A percentile compares a stretch with the other conserved stretches of the same genome.
Evolutionary conservation across 805 yeast species (phyloP).

Genomic region (Yarrowia phangngaensis): DNA sequence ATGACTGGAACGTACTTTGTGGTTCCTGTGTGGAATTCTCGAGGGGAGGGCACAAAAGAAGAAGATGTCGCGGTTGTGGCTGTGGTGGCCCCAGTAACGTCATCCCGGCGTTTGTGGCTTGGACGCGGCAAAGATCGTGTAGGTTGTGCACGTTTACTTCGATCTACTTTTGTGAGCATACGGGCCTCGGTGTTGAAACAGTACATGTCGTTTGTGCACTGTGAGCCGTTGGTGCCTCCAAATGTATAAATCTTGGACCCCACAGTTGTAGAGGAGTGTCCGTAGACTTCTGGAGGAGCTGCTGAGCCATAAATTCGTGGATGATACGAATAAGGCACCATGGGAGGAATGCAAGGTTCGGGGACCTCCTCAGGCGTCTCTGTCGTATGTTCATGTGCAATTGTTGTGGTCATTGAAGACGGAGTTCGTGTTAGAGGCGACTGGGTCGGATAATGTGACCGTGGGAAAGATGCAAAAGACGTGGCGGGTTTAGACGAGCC

Average conservation of each 20-base stretch:
- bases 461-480: constrained; percentile 12
- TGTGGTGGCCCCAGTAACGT: background rate
- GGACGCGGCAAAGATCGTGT: background rate
- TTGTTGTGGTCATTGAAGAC: background rate
- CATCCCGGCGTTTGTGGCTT: background rate
- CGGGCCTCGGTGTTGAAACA: constrained; percentile 12
- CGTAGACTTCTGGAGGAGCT: constrained; percentile 32
- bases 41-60: background rate
- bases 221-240: constrained; percentile 31
- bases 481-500: background rate
- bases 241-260: constrained; percentile 30
- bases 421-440: constrained; percentile 4
- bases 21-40: constrained; percentile 16
- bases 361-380: background rate
- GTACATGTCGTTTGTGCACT: constrained; percentile 5
- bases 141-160: background rate
- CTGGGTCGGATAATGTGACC: constrained; percentile 5
- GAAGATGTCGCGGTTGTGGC: background rate
- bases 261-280: constrained; percentile 31
- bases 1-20: background rate
- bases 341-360: constrained; percentile 26
- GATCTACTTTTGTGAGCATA: background rate
- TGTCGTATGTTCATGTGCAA: background rate
- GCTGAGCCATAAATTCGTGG: constrained; percentile 32
- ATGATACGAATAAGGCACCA: constrained; percentile 29